Evolutionary conservation across 164 flowering plant species (phyloP), one percentile per base, ranked within the genome.

Genomic region (Stephania cephalantha): DNA sequence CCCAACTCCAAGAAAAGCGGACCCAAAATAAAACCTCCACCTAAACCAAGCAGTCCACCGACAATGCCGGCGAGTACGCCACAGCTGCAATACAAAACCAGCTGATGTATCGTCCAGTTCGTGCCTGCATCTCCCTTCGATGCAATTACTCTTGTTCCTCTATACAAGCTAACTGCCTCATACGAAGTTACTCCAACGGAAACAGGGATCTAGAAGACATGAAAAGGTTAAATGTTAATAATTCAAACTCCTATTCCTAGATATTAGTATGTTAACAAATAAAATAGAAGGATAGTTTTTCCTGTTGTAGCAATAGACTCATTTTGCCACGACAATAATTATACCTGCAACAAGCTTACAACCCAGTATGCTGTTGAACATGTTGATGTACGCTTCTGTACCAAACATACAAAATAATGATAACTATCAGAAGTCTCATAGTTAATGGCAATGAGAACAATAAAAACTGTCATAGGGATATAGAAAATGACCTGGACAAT

Each of bases 1-100:
- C 98, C 98, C 30, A 94, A 83, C 86, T 94, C 98, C 87, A 94
- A 81, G 83, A 94, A 94, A 7, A 94, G 86, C 17, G 98, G 98
- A 70, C 98, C 98, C 87, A 94, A 84, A 70, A 94, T 90, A 75
- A 91, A 94, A 53, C 98, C 97, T 46, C 98, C 98, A 55, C 98
- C 98, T 2, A 92, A 81, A 68, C 98, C 98, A 74, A 94, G 91
- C 58, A 94, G 81, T 18, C 98, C 98, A 58, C 98, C 98, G 35
- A 92, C 97, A 4, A 92, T n/a, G 78, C 98, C 98, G 67, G 97
- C 98, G 35, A 90, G 61, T 52, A 93, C 74, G 13, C 98, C 98
- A 75, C 79, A 83, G 31, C 61, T 45, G 77, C 95, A 88, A 74
- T 88, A 95, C 22, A 83, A 66, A 81, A 87, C 2, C 63, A 95